Evolutionary conservation across 176 grass and related monocot genomes (phyloP).

Genomic region (Bolboschoenus planiculmis): DNA sequence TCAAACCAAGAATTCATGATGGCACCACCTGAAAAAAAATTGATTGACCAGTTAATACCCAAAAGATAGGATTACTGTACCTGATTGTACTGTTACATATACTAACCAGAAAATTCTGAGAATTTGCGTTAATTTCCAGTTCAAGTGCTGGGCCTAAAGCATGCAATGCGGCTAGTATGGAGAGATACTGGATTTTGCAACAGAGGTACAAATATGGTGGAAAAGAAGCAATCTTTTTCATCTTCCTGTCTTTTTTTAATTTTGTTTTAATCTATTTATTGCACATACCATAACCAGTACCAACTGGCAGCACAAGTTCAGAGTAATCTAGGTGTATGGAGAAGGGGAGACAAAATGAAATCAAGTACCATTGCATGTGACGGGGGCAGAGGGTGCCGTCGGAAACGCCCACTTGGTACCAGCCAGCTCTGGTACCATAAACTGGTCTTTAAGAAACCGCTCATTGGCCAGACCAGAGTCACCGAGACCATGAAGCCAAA

Average conservation of each 20-base stretch:
- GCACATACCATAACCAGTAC: not conserved
- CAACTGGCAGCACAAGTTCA: not conserved
- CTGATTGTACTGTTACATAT: not conserved
- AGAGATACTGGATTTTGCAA: not conserved
- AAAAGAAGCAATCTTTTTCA: not conserved
- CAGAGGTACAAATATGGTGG: not conserved
- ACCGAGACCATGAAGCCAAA: conserved; percentile 65
- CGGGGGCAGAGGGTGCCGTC: conserved; percentile 39
- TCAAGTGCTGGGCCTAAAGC: not conserved
- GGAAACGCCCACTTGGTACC: conserved; percentile 51
- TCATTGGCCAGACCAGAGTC: conserved; percentile 58
- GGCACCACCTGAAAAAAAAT: conserved; percentile 41
- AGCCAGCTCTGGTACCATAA: conserved; percentile 38
- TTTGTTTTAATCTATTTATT: not conserved
- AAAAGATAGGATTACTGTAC: not conserved
- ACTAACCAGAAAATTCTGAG: not conserved
- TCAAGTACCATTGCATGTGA: conserved; percentile 55
- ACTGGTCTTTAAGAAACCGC: conserved; percentile 25
- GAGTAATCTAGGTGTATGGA: not conserved
- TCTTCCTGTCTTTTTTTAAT: not conserved
- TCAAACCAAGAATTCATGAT: conserved; percentile 79
- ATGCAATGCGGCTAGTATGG: not conserved
- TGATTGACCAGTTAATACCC: not conserved
- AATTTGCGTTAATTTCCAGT: not conserved
- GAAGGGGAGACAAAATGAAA: not conserved